Evolutionary conservation across 352 stramenopile species (phyloP).

Genomic region (Thalassiosira delicatula): DNA sequence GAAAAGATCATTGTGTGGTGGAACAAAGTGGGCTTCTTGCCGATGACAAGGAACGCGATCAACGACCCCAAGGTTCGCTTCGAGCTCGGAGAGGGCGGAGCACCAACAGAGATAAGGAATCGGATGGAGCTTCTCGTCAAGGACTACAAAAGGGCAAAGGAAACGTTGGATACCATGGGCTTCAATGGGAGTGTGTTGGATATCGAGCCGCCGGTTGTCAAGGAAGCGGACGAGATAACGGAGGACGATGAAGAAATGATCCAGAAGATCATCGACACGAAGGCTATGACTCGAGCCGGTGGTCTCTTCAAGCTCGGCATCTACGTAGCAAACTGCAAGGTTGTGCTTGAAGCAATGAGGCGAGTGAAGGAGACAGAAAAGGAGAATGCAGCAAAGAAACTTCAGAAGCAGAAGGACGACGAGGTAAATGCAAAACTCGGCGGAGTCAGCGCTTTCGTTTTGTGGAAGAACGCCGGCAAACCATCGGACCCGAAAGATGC

Average conservation of each 20-base stretch:
- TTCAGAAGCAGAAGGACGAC: not conserved
- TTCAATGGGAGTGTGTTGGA: slow-evolving; percentile 19
- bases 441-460: not conserved
- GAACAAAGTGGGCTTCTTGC: slow-evolving; percentile 28
- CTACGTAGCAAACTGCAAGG: slow-evolving; percentile 13
- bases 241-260: slow-evolving; percentile 8
- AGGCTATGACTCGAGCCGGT: slow-evolving; percentile 1
- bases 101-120: not conserved
- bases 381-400: not conserved
- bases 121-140: slow-evolving; percentile 1
- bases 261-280: slow-evolving; percentile 18
- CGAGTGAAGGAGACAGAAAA: not conserved
- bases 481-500: not conserved
- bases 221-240: not conserved
- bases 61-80: slow-evolving; percentile 34
- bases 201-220: not conserved
- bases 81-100: not conserved
- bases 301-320: slow-evolving; percentile 14
- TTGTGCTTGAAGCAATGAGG: slow-evolving; percentile 10
- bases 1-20: slow-evolving; percentile 13
- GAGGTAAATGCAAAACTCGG: not conserved
- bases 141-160: slow-evolving; percentile 2
- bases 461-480: not conserved
- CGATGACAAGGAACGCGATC: slow-evolving; percentile 22
- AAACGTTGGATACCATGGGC: slow-evolving; percentile 1